Evolutionary conservation across 768 basidiomycete genomes (phyloP).

Genomic region (Amanita pseudoporphyria): DNA sequence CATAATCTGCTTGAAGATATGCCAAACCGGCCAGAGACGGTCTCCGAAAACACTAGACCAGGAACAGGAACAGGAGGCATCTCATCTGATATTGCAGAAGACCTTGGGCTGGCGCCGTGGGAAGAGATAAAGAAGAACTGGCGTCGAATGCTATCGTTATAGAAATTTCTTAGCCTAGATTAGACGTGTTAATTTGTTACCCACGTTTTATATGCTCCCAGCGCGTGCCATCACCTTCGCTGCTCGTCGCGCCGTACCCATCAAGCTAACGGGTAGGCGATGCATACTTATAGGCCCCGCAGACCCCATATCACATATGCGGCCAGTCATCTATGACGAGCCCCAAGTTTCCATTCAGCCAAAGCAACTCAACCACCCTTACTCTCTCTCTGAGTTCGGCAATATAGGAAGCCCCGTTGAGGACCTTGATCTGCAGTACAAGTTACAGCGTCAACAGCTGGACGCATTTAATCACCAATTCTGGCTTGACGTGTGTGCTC

Average conservation of each 20-base stretch:
- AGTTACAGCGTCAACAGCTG: constrained; percentile 58
- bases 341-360: constrained; percentile 26
- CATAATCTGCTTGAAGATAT: constrained; percentile 23
- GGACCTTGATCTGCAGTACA: constrained; percentile 57
- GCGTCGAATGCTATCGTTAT: constrained; percentile 22
- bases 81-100: constrained; percentile 35
- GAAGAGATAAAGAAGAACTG: constrained; percentile 22
- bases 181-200: neutral
- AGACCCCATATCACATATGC: constrained; percentile 70
- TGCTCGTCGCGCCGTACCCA: neutral
- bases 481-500: constrained; percentile 66
- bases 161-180: constrained; percentile 4
- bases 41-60: constrained; percentile 9
- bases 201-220: neutral
- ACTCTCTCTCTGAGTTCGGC: constrained; percentile 69
- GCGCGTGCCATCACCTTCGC: neutral
- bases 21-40: constrained; percentile 8
- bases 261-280: neutral
- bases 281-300: constrained; percentile 53
- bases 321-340: constrained; percentile 71
- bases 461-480: constrained; percentile 72
- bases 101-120: constrained; percentile 31
- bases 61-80: constrained; percentile 22
- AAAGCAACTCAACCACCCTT: constrained; percentile 47
- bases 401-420: constrained; percentile 22